Conservation (phyloP, 2,329 filamentous ascomycete species). For the Monilinia laxa region DNA sequence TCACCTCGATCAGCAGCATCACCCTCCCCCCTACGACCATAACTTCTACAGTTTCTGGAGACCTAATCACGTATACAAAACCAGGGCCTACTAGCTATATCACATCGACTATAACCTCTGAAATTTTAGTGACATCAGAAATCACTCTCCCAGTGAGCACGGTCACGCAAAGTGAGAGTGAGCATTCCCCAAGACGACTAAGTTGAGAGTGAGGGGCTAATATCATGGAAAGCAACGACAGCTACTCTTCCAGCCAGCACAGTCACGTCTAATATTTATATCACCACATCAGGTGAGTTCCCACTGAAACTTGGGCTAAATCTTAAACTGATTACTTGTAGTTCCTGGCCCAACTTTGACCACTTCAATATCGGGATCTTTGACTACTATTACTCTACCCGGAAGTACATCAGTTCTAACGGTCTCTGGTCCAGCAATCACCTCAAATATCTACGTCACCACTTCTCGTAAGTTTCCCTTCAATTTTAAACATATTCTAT, state of each 20-base stretch:
- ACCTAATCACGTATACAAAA: neutral
- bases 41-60: constrained; percentile 1
- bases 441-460: neutral
- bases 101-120: constrained; percentile 17
- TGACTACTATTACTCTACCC: constrained; percentile 24
- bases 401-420: constrained; percentile 14
- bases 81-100: constrained; percentile 3
- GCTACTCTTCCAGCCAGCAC: constrained; percentile 13
- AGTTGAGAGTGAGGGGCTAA: neutral
- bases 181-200: neutral
- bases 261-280: neutral
- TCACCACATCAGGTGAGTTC: constrained; percentile 8
- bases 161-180: constrained; percentile 18
- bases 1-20: neutral
- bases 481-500: neutral
- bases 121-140: neutral
- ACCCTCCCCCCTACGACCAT: neutral
- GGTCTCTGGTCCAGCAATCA: neutral
- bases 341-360: constrained; percentile 13
- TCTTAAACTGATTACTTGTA: neutral
- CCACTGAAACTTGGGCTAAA: too few species aligned
- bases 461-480: neutral
- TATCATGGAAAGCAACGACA: neutral
- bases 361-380: constrained; percentile 26
- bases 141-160: neutral